Evolutionary conservation across 345 rosid genomes (phyloP).

Genomic region (Tarenaya hassleriana): DNA sequence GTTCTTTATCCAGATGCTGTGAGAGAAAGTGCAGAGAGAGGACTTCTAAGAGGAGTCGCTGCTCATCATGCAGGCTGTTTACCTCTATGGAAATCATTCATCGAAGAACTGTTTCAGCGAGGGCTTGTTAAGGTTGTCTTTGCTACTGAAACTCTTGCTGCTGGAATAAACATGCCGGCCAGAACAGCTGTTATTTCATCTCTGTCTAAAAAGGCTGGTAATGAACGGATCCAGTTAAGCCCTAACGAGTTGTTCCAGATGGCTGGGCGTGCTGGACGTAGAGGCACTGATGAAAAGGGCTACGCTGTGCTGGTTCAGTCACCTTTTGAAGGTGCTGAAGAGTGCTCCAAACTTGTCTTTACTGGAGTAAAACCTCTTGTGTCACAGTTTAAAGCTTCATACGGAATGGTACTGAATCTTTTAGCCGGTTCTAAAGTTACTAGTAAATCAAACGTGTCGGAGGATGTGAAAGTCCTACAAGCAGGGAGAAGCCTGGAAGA

Average conservation of each 20-base stretch:
- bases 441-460: conserved; percentile 45
- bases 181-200: conserved; percentile 87
- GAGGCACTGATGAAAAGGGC: conserved; percentile 86
- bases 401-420: conserved; percentile 96
- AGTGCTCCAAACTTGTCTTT: conserved; percentile 77
- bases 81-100: conserved; percentile 90
- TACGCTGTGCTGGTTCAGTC: conserved; percentile 79
- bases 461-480: conserved; percentile 40
- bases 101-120: conserved; percentile 82
- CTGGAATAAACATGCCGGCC: conserved; percentile 99
- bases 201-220: conserved; percentile 65
- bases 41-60: conserved; percentile 77
- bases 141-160: conserved; percentile 96
- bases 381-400: conserved; percentile 94
- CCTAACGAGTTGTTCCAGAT: conserved; percentile 88
- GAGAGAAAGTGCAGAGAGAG: conserved; percentile 76
- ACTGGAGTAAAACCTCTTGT: conserved; percentile 87
- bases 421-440: conserved; percentile 73
- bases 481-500: conserved; percentile 83
- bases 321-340: conserved; percentile 89
- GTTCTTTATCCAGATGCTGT: conserved; percentile 89
- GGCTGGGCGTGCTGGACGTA: conserved; percentile 99
- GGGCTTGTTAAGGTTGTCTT: conserved; percentile 92
- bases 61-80: conserved; percentile 99
- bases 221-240: conserved; percentile 63